Conservation (phyloP, 345 rosid genomes). For the Syzygium jambos region DNA sequence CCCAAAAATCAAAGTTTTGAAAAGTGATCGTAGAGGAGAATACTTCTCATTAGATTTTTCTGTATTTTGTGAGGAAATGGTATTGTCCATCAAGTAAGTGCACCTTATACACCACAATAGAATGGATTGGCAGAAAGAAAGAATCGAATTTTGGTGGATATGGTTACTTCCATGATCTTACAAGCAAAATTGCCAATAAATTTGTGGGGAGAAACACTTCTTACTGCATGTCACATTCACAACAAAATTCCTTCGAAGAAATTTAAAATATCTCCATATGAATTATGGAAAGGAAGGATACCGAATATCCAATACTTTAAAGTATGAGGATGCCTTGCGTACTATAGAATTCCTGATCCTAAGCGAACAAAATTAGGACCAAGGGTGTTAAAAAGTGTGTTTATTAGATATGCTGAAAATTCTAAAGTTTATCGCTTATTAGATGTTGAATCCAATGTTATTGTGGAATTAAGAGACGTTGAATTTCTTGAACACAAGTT, state of each 20-base stretch:
- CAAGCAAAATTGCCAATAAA: background rate
- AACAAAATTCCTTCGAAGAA: background rate
- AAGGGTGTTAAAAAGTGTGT: background rate
- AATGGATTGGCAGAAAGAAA: background rate
- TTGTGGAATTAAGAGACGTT: background rate
- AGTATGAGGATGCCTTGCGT: background rate
- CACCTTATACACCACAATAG: background rate
- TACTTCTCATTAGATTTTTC: background rate
- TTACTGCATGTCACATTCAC: background rate
- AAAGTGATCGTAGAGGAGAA: background rate
- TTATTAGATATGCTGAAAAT: background rate
- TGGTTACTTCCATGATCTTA: background rate
- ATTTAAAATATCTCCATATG: background rate
- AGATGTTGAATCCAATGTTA: background rate
- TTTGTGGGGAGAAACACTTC: background rate
- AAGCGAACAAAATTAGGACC: background rate
- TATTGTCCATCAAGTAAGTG: background rate
- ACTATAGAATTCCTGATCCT: background rate
- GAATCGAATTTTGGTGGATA: background rate
- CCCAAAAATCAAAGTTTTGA: background rate
- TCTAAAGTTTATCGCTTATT: background rate
- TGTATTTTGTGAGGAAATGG: background rate
- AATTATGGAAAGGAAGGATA: background rate
- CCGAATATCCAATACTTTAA: background rate
- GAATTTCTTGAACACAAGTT: background rate